Conservation (phyloP, 257 asterid species). For the Solanum tarapatanum region DNA sequence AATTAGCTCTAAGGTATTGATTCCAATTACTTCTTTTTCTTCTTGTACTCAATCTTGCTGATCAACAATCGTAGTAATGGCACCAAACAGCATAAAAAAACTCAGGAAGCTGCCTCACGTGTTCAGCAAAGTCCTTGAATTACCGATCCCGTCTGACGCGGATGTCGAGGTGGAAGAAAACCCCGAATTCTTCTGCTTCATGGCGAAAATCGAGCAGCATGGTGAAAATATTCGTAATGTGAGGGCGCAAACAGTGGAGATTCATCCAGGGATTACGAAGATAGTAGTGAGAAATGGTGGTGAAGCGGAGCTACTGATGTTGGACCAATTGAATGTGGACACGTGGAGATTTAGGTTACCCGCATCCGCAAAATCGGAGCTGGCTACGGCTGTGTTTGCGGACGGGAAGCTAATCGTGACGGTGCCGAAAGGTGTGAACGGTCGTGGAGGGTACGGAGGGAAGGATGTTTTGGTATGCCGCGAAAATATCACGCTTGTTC, state of each 20-base stretch:
- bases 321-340: conserved; percentile 42
- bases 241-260: conserved; percentile 47
- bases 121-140: conserved; percentile 47
- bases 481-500: conserved; percentile 5
- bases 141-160: conserved; percentile 48
- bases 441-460: conserved; percentile 9
- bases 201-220: conserved; percentile 8
- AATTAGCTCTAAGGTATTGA: no score
- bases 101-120: conserved; percentile 62
- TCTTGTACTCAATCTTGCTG: background rate
- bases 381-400: conserved; percentile 23
- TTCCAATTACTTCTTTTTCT: background rate
- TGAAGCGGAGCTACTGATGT: conserved; percentile 1
- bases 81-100: conserved; percentile 15
- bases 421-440: conserved; percentile 33
- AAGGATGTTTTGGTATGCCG: conserved; percentile 9
- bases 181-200: conserved; percentile 32
- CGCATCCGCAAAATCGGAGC: conserved; percentile 21
- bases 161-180: conserved; percentile 47
- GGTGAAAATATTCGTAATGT: background rate
- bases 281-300: conserved; percentile 34
- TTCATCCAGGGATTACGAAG: conserved; percentile 57
- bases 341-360: conserved; percentile 60
- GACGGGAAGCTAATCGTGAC: conserved; percentile 39
- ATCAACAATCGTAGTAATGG: conserved; percentile 3